Evolutionary conservation across 1,284 basidiomycete genomes (phyloP).

Genomic region (Irpex rosettiformis): DNA sequence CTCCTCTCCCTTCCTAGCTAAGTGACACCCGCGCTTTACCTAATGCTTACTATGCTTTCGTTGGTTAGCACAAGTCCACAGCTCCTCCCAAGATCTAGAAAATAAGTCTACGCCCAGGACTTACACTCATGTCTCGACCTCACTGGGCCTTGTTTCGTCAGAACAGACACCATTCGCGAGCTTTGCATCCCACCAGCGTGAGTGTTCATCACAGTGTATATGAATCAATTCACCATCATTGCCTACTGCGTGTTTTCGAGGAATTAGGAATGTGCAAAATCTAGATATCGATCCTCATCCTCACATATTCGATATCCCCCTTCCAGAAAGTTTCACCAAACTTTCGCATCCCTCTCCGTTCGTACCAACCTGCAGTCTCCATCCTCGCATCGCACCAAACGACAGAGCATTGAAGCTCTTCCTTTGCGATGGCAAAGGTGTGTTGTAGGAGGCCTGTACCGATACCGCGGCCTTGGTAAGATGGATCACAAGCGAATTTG

Average conservation of each 20-base stretch:
- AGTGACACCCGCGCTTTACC: too few relatives aligned
- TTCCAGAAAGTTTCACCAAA: conserved; percentile 53
- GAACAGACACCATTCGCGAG: too few relatives aligned
- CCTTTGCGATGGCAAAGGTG: conserved; percentile 35
- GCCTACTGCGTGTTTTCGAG: too few relatives aligned
- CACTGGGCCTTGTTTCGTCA: conserved; percentile 28
- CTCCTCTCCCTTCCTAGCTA: too few relatives aligned
- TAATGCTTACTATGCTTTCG: background rate
- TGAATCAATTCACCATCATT: too few relatives aligned
- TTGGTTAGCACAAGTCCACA: background rate
- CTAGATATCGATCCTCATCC: conserved; percentile 37
- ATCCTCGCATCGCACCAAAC: conserved; percentile 59
- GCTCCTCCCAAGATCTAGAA: background rate
- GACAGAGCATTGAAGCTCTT: conserved; percentile 34
- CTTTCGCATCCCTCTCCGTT: conserved; percentile 43
- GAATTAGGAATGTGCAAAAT: too few relatives aligned
- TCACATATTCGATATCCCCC: conserved; percentile 47
- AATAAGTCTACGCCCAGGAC: background rate
- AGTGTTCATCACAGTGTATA: too few relatives aligned
- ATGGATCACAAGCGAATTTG: conserved; percentile 54
- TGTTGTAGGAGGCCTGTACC: conserved; percentile 45
- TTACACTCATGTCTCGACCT: conserved; percentile 27
- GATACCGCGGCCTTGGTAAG: conserved; percentile 47
- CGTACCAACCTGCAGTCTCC: conserved; percentile 47
- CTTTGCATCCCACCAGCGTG: too few relatives aligned